Conservation (phyloP, 176 grass and related monocot species). For the sorghum (Sorghum bicolor) region DNA sequence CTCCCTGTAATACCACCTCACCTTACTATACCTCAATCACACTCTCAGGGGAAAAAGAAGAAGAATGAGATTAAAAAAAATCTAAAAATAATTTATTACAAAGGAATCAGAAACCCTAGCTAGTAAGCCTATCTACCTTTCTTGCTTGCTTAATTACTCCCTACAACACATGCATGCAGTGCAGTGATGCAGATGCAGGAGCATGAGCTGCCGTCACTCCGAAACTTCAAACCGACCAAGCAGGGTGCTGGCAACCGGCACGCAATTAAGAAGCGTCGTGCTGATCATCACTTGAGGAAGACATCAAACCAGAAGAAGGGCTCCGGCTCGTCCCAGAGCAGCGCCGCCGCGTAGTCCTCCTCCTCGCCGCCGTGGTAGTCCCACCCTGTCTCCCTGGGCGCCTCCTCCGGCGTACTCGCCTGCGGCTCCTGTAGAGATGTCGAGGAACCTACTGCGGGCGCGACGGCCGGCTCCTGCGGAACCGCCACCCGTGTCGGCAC, state of each 20-base stretch:
- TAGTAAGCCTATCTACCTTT: conserved; percentile 29
- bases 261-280: neutral
- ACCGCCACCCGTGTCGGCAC: neutral
- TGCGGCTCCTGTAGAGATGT: neutral
- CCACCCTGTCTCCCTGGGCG: conserved; percentile 18
- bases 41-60: neutral
- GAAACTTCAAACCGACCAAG: neutral
- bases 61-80: neutral
- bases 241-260: neutral
- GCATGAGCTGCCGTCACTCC: neutral
- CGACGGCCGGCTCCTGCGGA: conserved; percentile 23
- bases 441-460: neutral
- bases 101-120: conserved; percentile 35
- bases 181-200: neutral
- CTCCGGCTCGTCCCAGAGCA: conserved; percentile 72
- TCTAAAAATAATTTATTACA: conserved; percentile 8
- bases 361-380: conserved; percentile 15
- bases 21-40: conserved; percentile 5
- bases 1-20: conserved; percentile 15
- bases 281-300: conserved; percentile 39
- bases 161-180: conserved; percentile 11
- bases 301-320: conserved; percentile 62
- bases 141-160: conserved; percentile 10
- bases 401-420: neutral
- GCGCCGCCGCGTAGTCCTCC: conserved; percentile 67